Evolutionary conservation across 768 basidiomycete genomes (phyloP), one percentile per base, ranked within the genome.

Genomic region (Favolaschia claudopus): DNA sequence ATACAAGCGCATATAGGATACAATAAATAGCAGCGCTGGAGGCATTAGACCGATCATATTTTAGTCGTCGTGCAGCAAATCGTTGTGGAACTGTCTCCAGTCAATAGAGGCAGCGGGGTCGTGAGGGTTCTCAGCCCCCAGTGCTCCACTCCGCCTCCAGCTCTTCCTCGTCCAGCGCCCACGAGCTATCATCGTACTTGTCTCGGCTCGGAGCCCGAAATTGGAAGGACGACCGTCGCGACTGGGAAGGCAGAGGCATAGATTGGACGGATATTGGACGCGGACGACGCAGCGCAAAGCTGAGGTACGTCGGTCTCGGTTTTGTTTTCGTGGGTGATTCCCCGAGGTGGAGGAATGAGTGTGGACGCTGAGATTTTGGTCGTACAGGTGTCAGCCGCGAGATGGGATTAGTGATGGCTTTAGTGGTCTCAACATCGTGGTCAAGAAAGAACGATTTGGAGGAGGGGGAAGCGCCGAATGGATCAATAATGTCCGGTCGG

Each of bases 11-110:
- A n/a, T n/a, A n/a, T n/a, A n/a, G n/a, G n/a, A n/a, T n/a, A n/a
- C n/a, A n/a, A n/a, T n/a, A n/a, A n/a, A n/a, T n/a, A n/a, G n/a
- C n/a, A n/a, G n/a, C n/a, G n/a, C n/a, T n/a, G n/a, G n/a, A n/a
- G n/a, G n/a, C n/a, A n/a, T n/a, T n/a, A n/a, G n/a, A n/a, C n/a
- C n/a, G 14, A n/a, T 31, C 1, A 36, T 29, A 36, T 24, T 27
- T 55, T 31, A 60, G 31, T 77, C 72, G 20, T 72, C 71, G 12
- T 62, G 68, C 46, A 79, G 49, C 51, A 83, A 73, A 44, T 84
- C 80, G 17, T 76, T 72, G 60, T 86, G 85, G 53, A 86, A 86
- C 67, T 85, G 79, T 5, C 84, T 77, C 85, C 85, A 87, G 67
- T 87, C 84, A 36, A 81, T 77, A 34, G 72, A 69, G 1, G 73